phyloP scores from a whole-genome alignment of 176 grass and related monocot genomes.

The Oryza punctata region DNA sequence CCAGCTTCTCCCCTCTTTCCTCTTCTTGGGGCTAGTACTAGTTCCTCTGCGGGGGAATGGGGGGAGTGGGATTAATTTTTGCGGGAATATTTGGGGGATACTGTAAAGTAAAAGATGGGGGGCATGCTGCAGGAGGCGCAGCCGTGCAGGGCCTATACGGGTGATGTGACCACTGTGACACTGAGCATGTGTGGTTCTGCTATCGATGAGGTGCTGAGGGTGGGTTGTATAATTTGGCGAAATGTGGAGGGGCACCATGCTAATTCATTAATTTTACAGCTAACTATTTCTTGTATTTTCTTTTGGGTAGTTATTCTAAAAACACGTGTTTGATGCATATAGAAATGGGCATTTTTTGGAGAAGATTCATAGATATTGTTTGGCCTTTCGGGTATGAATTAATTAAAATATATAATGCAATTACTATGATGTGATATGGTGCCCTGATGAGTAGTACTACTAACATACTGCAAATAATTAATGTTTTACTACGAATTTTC shows the following conservation, averaged over 20 bases:
- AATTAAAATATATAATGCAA: no score
- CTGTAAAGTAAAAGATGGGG: conserved; percentile 55
- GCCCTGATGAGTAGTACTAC: no score
- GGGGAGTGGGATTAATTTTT: conserved; percentile 45
- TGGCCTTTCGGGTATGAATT: no score
- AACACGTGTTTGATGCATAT: not conserved
- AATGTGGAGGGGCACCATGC: not conserved
- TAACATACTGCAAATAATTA: no score
- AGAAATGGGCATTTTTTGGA: not conserved
- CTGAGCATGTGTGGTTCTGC: not conserved
- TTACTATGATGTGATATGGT: no score
- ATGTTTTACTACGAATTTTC: not conserved
- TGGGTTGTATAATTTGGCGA: not conserved
- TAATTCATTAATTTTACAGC: not conserved
- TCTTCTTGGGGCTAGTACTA: not conserved
- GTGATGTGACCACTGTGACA: not conserved
- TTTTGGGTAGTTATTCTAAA: not conserved
- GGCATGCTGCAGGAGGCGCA: not conserved
- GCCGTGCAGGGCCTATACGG: not conserved
- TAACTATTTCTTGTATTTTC: not conserved
- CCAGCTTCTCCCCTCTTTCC: not conserved
- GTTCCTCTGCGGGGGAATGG: not conserved
- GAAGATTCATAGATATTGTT: no score
- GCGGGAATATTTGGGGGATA: conserved; percentile 58
- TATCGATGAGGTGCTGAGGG: conserved; percentile 9